phyloP scores from a whole-genome alignment of 176 grass and related monocot genomes.

The Themeda triandra region DNA sequence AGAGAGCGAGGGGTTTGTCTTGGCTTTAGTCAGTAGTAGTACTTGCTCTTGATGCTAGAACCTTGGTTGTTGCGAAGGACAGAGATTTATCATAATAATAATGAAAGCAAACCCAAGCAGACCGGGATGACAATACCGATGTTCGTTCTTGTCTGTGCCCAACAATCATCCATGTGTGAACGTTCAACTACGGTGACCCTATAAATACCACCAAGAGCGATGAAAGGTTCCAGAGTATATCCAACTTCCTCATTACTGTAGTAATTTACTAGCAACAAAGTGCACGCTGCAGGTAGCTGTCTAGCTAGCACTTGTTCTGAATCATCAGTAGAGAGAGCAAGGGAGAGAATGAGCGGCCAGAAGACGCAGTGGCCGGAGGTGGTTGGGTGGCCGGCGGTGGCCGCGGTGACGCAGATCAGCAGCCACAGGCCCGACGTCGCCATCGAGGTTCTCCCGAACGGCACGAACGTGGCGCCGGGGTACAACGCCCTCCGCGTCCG shows the following conservation, averaged over 20 bases:
- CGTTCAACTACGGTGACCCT: neutral
- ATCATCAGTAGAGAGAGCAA: neutral
- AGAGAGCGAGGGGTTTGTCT: neutral
- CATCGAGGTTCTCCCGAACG: neutral
- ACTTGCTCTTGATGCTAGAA: neutral
- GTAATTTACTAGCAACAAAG: too few relatives aligned
- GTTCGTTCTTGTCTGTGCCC: neutral
- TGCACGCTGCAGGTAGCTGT: too few relatives aligned
- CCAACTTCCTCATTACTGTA: too few relatives aligned
- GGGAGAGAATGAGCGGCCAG: neutral
- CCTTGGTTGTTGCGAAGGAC: neutral
- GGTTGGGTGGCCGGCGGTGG: neutral
- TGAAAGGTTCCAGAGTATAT: neutral
- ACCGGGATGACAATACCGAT: neutral
- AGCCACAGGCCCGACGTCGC: neutral
- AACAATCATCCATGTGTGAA: neutral
- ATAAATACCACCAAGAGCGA: neutral
- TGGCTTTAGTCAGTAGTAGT: neutral
- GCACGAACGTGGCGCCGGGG: neutral
- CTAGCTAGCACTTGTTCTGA: neutral
- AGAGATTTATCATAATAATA: neutral
- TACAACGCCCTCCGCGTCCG: neutral
- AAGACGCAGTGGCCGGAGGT: slow-evolving; percentile 7
- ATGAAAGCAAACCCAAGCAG: neutral
- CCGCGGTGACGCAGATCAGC: slow-evolving; percentile 10